Evolutionary conservation across 2,329 filamentous ascomycete species (phyloP).

Genomic region (Ophiostoma ips): DNA sequence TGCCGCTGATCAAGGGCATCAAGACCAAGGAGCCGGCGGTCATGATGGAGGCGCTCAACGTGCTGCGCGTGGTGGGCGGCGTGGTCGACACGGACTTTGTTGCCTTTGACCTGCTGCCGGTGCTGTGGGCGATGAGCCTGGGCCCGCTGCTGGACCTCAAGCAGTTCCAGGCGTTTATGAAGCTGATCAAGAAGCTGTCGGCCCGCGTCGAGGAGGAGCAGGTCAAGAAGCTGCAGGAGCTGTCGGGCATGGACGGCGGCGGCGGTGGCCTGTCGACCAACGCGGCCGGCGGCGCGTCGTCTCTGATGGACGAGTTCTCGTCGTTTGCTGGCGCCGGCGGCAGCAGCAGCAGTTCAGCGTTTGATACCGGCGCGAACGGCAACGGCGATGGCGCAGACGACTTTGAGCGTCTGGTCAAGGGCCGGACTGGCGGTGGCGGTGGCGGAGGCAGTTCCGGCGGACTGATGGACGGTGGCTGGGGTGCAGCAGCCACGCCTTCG

Average conservation of each 20-base stretch:
- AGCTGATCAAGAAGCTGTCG: conserved; percentile 69
- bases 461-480: conserved; percentile 12
- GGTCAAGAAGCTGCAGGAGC: conserved; percentile 71
- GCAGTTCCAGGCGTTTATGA: conserved; percentile 85
- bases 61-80: conserved; percentile 70
- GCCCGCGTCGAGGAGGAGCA: conserved; percentile 78
- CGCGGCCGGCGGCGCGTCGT: conserved; percentile 24
- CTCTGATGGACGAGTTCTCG: conserved; percentile 51
- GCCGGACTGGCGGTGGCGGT: conserved; percentile 31
- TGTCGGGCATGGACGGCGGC: conserved; percentile 23
- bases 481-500: background rate
- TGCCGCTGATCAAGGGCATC: conserved; percentile 79
- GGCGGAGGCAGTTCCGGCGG: background rate
- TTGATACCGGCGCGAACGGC: conserved; percentile 35
- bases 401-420: conserved; percentile 83
- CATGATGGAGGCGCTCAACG: conserved; percentile 82
- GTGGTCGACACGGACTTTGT: conserved; percentile 81
- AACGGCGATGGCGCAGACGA: conserved; percentile 45
- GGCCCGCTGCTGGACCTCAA: conserved; percentile 77
- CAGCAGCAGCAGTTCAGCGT: conserved; percentile 17
- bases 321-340: conserved; percentile 41
- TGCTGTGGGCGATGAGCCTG: conserved; percentile 83
- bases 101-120: conserved; percentile 77
- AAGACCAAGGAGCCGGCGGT: conserved; percentile 97
- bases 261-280: too few species aligned